Evolutionary conservation across 2,329 filamentous ascomycete species (phyloP).

Genomic region (Penicillium sp.): DNA sequence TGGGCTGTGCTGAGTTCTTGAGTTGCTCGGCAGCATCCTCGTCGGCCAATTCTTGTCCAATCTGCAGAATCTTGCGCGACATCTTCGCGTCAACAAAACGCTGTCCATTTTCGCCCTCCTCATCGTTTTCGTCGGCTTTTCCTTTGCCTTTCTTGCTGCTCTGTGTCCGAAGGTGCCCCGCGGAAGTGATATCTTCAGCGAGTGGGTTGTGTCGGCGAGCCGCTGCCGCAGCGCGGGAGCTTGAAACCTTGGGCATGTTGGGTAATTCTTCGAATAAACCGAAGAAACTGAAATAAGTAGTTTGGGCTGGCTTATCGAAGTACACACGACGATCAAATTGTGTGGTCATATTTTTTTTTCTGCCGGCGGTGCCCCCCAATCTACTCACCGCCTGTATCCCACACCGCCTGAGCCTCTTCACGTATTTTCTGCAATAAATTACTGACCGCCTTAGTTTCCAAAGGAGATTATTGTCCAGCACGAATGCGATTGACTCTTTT

Average conservation of each 20-base stretch:
- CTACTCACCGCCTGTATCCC: not conserved
- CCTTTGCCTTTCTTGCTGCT: constrained; percentile 67
- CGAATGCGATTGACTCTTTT: not conserved
- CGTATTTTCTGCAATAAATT: constrained; percentile 3
- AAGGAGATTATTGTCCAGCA: constrained; percentile 1
- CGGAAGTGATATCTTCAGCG: constrained; percentile 77
- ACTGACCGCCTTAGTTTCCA: constrained; percentile 6
- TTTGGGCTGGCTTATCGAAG: constrained; percentile 10
- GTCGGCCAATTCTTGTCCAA: constrained; percentile 83
- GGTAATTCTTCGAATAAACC: not conserved
- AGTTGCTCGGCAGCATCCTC: constrained; percentile 65
- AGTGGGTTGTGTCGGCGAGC: constrained; percentile 83
- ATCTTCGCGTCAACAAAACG: constrained; percentile 83
- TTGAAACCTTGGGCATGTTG: constrained; percentile 76
- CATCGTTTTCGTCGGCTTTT: constrained; percentile 55
- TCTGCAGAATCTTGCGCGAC: constrained; percentile 82
- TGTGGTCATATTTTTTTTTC: constrained; percentile 38
- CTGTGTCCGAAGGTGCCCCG: constrained; percentile 70
- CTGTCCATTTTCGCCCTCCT: constrained; percentile 62
- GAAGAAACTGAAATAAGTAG: not conserved
- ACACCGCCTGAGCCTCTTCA: not conserved
- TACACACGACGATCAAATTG: constrained; percentile 37
- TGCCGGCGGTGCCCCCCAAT: constrained; percentile 28
- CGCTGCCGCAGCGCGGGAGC: constrained; percentile 55
- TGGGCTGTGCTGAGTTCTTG: constrained; percentile 42